Evolutionary conservation across 2,329 filamentous ascomycete genomes (phyloP).

Genomic region (Fusarium torreyae): DNA sequence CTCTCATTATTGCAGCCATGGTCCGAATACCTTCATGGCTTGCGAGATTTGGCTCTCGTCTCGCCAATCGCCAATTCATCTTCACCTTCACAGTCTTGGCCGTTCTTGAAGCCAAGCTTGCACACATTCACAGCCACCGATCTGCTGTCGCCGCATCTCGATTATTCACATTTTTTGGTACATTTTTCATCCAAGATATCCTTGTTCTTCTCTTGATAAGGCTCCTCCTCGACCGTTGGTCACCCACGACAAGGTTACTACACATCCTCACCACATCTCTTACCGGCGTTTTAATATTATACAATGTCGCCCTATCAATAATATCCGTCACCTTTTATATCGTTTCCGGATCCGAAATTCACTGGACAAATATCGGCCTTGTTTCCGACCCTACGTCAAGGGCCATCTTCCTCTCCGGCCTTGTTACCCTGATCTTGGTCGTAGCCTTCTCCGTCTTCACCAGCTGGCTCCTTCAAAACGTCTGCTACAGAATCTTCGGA

Average conservation of each 20-base stretch:
- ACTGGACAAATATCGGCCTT: slow-evolving; percentile 55
- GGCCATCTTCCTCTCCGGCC: slow-evolving; percentile 54
- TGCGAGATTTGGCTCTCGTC: slow-evolving; percentile 36
- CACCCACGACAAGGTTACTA: slow-evolving; percentile 32
- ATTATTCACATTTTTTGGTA: slow-evolving; percentile 51
- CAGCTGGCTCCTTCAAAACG: slow-evolving; percentile 47
- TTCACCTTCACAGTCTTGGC: slow-evolving; percentile 52
- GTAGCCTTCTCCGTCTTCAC: slow-evolving; percentile 31
- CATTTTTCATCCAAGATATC: slow-evolving; percentile 56
- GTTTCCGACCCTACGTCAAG: slow-evolving; percentile 53
- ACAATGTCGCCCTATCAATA: slow-evolving; percentile 45
- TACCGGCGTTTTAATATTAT: slow-evolving; percentile 36
- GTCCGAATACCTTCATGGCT: slow-evolving; percentile 12
- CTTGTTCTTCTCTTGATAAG: slow-evolving; percentile 52
- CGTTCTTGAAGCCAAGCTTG: slow-evolving; percentile 51
- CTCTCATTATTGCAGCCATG: not conserved
- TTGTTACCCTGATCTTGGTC: slow-evolving; percentile 50
- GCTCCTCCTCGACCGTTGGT: slow-evolving; percentile 49
- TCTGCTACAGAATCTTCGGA: slow-evolving; percentile 48
- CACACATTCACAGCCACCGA: slow-evolving; percentile 54
- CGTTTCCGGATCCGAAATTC: slow-evolving; percentile 54
- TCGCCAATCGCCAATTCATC: slow-evolving; percentile 52
- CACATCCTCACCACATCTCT: slow-evolving; percentile 34
- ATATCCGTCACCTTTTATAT: slow-evolving; percentile 53
- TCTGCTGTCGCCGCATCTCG: slow-evolving; percentile 49